Conservation (phyloP, 306 rosid species). For the Glycyrrhiza uralensis region DNA sequence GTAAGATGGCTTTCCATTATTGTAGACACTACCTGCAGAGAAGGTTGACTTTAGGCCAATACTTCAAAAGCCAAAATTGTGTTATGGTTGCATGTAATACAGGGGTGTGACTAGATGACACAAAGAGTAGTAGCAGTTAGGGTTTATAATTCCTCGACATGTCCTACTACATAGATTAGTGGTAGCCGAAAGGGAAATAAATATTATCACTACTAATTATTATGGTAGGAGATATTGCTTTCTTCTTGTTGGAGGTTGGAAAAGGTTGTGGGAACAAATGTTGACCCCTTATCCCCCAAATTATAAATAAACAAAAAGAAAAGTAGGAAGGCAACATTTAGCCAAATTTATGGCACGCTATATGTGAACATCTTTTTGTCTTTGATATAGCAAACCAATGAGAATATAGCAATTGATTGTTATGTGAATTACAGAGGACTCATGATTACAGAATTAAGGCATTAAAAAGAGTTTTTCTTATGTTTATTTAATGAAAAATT, state of each 20-base stretch:
- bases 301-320: neutral
- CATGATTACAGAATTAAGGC: too few species aligned
- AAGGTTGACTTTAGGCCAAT: slow-evolving; percentile 24
- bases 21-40: slow-evolving; percentile 16
- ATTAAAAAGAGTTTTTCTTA: too few species aligned
- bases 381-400: neutral
- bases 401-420: too few species aligned
- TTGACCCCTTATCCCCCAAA: neutral
- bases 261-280: slow-evolving; percentile 29
- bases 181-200: slow-evolving; percentile 49
- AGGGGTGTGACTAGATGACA: slow-evolving; percentile 20
- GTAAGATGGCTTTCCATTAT: slow-evolving; percentile 8
- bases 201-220: slow-evolving; percentile 37
- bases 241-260: slow-evolving; percentile 33
- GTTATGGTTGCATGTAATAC: neutral
- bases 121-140: neutral
- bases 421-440: too few species aligned
- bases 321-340: neutral
- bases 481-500: too few species aligned
- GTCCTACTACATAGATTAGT: slow-evolving; percentile 31
- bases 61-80: slow-evolving; percentile 17
- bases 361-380: slow-evolving; percentile 10
- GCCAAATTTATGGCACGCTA: slow-evolving; percentile 5
- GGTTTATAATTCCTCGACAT: neutral
- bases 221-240: slow-evolving; percentile 32